Evolutionary conservation across 169 alveolate genomes (phyloP).

Genomic region (Plasmodium berghei): DNA sequence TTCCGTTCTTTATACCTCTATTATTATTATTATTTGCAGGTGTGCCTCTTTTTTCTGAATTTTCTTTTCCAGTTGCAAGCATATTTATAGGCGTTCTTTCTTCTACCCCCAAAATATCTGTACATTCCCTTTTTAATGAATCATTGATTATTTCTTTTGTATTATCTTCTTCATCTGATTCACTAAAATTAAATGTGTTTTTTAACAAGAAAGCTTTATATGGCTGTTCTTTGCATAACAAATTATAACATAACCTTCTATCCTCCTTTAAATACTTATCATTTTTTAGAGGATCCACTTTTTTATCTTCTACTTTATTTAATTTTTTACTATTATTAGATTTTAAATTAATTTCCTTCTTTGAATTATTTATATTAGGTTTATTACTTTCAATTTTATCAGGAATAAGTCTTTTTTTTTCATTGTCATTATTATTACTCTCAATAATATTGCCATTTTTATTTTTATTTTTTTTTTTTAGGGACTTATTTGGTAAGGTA

Average conservation of each 20-base stretch:
- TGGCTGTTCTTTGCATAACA: slow-evolving; percentile 50
- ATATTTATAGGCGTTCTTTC: not conserved
- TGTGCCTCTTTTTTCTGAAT: not conserved
- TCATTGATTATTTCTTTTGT: not conserved
- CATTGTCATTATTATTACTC: not conserved
- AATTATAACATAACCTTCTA: slow-evolving; percentile 17
- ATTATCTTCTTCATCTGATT: slow-evolving; percentile 11
- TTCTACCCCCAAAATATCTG: not conserved
- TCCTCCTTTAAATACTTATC: slow-evolving; percentile 35
- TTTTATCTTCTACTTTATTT: not conserved
- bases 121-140: not conserved
- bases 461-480: not conserved
- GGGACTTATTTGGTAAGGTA: too few relatives aligned
- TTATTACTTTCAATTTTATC: not conserved
- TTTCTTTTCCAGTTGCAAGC: not conserved
- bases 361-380: not conserved
- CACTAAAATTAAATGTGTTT: slow-evolving; percentile 1
- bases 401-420: not conserved
- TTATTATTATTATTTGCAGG: not conserved
- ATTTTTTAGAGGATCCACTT: not conserved
- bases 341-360: not conserved
- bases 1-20: not conserved
- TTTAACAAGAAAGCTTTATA: slow-evolving; percentile 48
- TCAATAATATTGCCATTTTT: not conserved
- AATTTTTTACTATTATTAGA: not conserved